Evolutionary conservation across 805 yeast genomes (phyloP), one percentile per base, ranked within the genome.

Genomic region (Blastobotrys chiropterorum): DNA sequence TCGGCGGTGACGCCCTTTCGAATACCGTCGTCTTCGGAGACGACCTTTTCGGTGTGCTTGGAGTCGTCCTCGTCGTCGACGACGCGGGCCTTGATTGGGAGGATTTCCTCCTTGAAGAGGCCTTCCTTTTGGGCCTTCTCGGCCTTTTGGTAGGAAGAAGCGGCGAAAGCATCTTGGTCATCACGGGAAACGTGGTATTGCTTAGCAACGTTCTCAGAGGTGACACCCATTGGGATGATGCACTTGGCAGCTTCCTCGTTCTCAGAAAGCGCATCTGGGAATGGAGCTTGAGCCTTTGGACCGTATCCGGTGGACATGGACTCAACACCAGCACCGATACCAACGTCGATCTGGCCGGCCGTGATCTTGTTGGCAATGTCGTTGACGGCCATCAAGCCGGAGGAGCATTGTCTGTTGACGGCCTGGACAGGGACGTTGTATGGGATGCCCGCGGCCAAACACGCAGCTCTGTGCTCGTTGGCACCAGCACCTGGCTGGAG

Each of bases 401-500:
- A 86, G 5, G 97, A 88, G 70, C 98, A 92, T 69, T 90, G 97
- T 71, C 98, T 82, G 75, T 92, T 92, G 57, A 92, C 66, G 14
- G 96, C 90, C 62, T 81, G 72, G 61, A 90, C 87, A 7, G 96
- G 90, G 13, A 84, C 77, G 1, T 82, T 70, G 67, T 84, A 72
- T 31, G 97, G 97, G 49, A 90, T 77, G 38, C 97, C 98, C 8
- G 97, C 95, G 17, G 90, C 94, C 53, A 92, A 77, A 59, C 80
- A 76, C 42, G 97, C 97, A 47, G 95, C 96, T 61, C 98, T 77
- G 71, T 88, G 96, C 71, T 90, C 97, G 52, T 85, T 85, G 50
- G 94, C 96, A 62, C 97, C 98, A 20, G 97, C 95, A 43, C 96
- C 96, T 46, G 81, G 79, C 72, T 90, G 89, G 65, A 90, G 77